Evolutionary conservation across 768 basidiomycete species (phyloP).

Genomic region (Lactarius hatsudake): DNA sequence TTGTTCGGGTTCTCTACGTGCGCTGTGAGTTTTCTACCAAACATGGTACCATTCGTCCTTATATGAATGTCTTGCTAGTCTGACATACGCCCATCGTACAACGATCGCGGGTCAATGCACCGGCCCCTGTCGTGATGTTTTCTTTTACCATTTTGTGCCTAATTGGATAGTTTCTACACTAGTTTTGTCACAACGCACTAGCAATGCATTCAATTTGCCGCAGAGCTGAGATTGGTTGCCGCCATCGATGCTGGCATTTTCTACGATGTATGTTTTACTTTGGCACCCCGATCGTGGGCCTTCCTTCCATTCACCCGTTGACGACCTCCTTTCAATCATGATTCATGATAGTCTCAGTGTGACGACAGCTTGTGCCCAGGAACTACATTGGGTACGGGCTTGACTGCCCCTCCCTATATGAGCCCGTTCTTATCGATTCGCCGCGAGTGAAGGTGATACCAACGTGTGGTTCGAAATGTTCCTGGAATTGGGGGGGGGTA

Average conservation of each 20-base stretch:
- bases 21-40: conserved; percentile 46
- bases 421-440: conserved; percentile 5
- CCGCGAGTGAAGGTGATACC: conserved; percentile 50
- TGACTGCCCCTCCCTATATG: not conserved
- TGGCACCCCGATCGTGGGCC: conserved; percentile 5
- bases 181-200: conserved; percentile 12
- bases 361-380: conserved; percentile 67
- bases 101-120: conserved; percentile 70
- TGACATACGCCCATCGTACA: conserved; percentile 78
- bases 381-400: conserved; percentile 55
- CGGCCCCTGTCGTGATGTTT: conserved; percentile 68
- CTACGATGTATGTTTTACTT: conserved; percentile 60
- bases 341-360: conserved; percentile 79
- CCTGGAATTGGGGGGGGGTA: conserved; percentile 31
- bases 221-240: conserved; percentile 66
- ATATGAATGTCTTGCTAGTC: conserved; percentile 12
- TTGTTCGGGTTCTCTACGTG: conserved; percentile 79
- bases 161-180: conserved; percentile 42
- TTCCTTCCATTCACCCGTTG: not conserved
- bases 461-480: conserved; percentile 66
- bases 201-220: conserved; percentile 13
- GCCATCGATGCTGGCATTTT: conserved; percentile 82
- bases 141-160: conserved; percentile 75
- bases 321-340: conserved; percentile 35
- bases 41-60: conserved; percentile 5